Base-by-base conservation (phyloP, 495 filamentous ascomycete species). In the Lindgomyces ingoldianus region DNA sequence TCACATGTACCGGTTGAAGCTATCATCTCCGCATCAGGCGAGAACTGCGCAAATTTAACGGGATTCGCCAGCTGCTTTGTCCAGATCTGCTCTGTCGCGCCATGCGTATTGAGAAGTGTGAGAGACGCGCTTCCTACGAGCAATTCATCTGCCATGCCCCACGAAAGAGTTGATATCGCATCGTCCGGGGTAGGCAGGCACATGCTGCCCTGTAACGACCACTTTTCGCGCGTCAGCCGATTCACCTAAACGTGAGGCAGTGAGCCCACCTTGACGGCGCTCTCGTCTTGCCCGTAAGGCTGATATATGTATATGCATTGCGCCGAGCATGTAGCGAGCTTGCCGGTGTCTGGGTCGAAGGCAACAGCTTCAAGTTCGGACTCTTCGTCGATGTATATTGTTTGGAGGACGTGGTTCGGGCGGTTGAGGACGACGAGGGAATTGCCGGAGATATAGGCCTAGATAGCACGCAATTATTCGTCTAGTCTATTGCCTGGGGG, bases 381-480 rank as follows among this genome's bases (percentile, higher is more conserved):
- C 39, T 85, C 81, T 73, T 92, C 87, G 66, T 94, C 87, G 72
- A 92, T 84, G 78, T 96, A 96, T 61, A 92, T 90, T 0, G 93
- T 97, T 77, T 98, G 93, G 30, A 96, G 79, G 68, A 96, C 82
- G 57, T 84, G 80, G 71, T 89, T 80, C 62, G 90, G 84, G 54
- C 84, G 85, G 75, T 82, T 81, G 71, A 97, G 87, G 71, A 98
- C 87, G 49, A 92, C 83, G 62, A 98, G 82, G 61, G 91, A 89
- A 75, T 87, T 89, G 64, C 94, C 93, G 61, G 89, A 92, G 60
- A 97, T 89, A 75, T 97, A 98, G 62, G 84, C 85, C 91, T 96
- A 59, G 48, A 60, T 42, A 48, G 50, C 53, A 59, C 44, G 60
- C 62, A 6, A 3, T 30, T 22, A 29, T 55, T 48, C n/a, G 46